Percentiles rank a stretch among this genome's conserved stretches.
These are phyloP conservation scores for Emmonsiellopsis sp. DNA, from an alignment of 2,329 filamentous ascomycete genomes.

Conservation along the genomic window DNA sequence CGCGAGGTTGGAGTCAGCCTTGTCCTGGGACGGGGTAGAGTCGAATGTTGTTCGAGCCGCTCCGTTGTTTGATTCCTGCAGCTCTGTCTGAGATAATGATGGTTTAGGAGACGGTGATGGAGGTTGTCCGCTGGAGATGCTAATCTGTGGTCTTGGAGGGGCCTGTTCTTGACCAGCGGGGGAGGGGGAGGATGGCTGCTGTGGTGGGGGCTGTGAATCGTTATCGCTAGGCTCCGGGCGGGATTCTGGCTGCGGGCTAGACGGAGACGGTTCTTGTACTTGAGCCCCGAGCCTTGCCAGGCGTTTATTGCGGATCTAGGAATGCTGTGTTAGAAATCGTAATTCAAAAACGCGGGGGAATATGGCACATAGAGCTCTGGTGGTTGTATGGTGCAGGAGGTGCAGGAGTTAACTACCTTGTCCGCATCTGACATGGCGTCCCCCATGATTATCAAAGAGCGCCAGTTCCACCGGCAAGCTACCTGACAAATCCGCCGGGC, in stretches of 20 bases:
- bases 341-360: neutral
- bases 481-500: neutral
- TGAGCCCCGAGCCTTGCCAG: conserved; percentile 51
- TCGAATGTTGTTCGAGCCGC: neutral
- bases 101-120: conserved; percentile 9
- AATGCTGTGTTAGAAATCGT: neutral
- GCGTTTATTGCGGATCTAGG: conserved; percentile 58
- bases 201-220: neutral
- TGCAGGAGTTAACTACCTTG: conserved; percentile 35
- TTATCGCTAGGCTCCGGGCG: conserved; percentile 6
- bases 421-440: conserved; percentile 31
- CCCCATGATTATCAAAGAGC: conserved; percentile 5
- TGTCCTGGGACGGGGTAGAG: conserved; percentile 7
- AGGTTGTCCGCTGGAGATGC: conserved; percentile 17
- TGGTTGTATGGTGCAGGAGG: neutral
- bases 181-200: conserved; percentile 4
- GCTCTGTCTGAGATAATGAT: conserved; percentile 24
- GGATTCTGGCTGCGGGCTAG: conserved; percentile 15
- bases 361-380: neutral
- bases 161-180: conserved; percentile 14
- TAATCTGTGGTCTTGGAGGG: conserved; percentile 20
- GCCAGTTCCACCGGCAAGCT: conserved; percentile 7
- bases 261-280: conserved; percentile 18
- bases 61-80: conserved; percentile 22
- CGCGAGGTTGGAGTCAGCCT: conserved; percentile 13